Evolutionary conservation across 441 rosid species (phyloP).

Genomic region (Gossypium davidsonii): DNA sequence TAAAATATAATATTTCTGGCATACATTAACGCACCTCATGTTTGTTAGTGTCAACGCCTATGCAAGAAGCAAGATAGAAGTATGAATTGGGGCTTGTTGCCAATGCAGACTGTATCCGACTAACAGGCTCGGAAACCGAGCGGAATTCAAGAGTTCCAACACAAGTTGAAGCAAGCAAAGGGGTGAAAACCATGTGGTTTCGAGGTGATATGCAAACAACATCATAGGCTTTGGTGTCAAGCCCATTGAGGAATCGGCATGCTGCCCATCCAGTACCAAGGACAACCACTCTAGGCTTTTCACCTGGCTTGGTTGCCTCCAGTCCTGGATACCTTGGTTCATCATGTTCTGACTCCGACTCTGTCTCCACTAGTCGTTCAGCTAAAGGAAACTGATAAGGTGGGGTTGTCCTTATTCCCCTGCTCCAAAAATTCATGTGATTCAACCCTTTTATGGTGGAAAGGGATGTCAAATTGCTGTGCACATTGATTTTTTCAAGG

Average conservation of each 20-base stretch:
- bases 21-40: conserved; percentile 51
- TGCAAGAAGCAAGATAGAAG: conserved; percentile 79
- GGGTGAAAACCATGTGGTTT: conserved; percentile 82
- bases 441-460: conserved; percentile 19
- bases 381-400: conserved; percentile 30
- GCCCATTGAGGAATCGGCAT: conserved; percentile 62
- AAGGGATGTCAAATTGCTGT: conserved; percentile 19
- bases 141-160: conserved; percentile 86
- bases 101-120: conserved; percentile 71
- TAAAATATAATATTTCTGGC: neutral
- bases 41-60: conserved; percentile 47
- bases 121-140: conserved; percentile 85
- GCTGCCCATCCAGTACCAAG: conserved; percentile 87
- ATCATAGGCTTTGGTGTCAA: conserved; percentile 49
- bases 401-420: conserved; percentile 45
- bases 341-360: conserved; percentile 34
- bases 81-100: conserved; percentile 65
- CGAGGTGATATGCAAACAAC: conserved; percentile 69
- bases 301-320: conserved; percentile 56
- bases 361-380: conserved; percentile 19
- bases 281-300: conserved; percentile 68
- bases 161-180: conserved; percentile 75
- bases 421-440: conserved; percentile 30
- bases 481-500: conserved; percentile 18
- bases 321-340: conserved; percentile 37